Conservation (phyloP, 139 green algal species). For the Mesotaenium endlicherianum region DNA sequence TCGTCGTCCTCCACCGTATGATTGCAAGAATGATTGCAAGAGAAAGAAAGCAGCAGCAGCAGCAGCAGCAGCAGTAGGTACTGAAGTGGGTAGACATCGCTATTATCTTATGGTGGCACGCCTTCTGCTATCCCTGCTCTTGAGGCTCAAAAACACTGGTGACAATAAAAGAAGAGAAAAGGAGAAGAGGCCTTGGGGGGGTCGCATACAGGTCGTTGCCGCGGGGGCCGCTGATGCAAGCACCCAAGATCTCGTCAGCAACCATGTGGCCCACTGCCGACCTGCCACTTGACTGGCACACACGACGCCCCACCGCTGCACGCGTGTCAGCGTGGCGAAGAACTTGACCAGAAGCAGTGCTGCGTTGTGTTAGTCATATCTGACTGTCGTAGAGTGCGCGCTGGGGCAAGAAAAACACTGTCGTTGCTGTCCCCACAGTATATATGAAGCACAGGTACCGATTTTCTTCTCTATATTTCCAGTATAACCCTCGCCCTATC, state of each 20-base stretch:
- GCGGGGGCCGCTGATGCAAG: conserved; percentile 18
- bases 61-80: too few species aligned
- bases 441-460: not conserved
- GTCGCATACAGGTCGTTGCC: conserved; percentile 33
- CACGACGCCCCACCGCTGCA: not conserved
- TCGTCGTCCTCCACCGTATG: too few species aligned
- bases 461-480: not conserved
- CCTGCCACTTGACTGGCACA: conserved; percentile 3
- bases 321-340: not conserved
- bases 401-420: not conserved
- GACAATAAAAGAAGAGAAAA: not conserved
- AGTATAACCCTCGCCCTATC: not conserved
- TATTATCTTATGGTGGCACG: too few species aligned
- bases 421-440: not conserved
- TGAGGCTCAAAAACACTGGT: too few species aligned
- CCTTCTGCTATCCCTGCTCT: too few species aligned
- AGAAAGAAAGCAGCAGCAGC: too few species aligned
- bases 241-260: conserved; percentile 31
- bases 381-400: not conserved
- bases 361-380: not conserved
- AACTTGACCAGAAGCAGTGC: not conserved
- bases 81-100: too few species aligned
- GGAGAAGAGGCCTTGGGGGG: not conserved
- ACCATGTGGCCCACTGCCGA: not conserved
- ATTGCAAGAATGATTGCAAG: too few species aligned